These are phyloP conservation scores for Diplodia mutila DNA, from an alignment of 2,329 filamentous ascomycete species.

Conservation along the genomic window DNA sequence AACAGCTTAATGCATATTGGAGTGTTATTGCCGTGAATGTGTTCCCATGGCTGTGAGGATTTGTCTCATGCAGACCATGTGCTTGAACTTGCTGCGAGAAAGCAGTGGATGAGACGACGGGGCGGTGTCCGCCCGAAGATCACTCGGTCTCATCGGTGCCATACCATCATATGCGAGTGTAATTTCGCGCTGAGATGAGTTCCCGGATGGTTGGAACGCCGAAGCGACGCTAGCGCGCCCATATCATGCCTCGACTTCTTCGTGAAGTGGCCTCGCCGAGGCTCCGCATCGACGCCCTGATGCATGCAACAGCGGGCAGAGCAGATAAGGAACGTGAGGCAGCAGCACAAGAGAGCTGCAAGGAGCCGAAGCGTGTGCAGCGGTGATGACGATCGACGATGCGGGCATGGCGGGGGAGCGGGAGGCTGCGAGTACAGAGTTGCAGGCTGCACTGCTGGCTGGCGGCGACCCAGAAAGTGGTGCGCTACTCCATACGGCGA, in stretches of 20 bases:
- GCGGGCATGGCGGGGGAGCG: neutral
- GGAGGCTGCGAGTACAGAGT: slow-evolving; percentile 1
- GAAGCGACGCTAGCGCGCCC: neutral
- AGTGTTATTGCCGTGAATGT: neutral
- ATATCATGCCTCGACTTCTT: neutral
- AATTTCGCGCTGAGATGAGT: slow-evolving; percentile 5
- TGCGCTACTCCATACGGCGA: slow-evolving; percentile 11
- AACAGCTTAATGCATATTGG: neutral
- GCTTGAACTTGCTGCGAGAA: neutral
- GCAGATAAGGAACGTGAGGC: neutral
- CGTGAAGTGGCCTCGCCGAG: neutral
- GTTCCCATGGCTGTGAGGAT: neutral
- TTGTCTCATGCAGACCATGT: neutral
- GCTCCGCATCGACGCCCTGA: neutral
- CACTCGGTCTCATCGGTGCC: neutral
- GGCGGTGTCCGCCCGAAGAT: no score
- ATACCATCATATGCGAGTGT: neutral
- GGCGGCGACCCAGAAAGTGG: slow-evolving; percentile 3
- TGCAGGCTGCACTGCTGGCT: slow-evolving; percentile 6
- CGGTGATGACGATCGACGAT: slow-evolving; percentile 6
- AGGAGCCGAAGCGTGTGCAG: neutral
- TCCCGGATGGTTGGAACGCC: neutral
- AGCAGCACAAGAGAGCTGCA: neutral
- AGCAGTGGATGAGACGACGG: neutral
- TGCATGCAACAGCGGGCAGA: neutral